Evolutionary conservation across 2,329 filamentous ascomycete species (phyloP).

Genomic region (Scortechinia acanthostroma): DNA sequence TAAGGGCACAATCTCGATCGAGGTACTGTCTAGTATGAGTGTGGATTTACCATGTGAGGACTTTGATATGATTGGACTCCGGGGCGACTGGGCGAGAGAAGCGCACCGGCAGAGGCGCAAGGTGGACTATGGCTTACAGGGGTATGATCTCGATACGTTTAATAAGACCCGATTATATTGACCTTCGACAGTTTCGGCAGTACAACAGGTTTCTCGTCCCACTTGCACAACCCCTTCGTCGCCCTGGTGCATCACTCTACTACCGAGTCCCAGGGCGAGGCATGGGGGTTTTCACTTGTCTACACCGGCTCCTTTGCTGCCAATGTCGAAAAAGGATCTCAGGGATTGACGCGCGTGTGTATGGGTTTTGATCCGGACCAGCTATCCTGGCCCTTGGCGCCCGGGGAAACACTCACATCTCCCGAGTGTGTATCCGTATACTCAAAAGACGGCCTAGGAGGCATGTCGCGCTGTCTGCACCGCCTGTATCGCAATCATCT

Average conservation of each 20-base stretch:
- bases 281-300: conserved; percentile 58
- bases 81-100: conserved; percentile 58
- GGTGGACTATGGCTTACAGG: conserved; percentile 46
- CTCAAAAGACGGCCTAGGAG: conserved; percentile 47
- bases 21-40: conserved; percentile 52
- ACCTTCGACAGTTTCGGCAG: conserved; percentile 45
- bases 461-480: conserved; percentile 56
- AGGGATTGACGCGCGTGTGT: conserved; percentile 50
- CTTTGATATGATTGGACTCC: conserved; percentile 52
- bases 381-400: conserved; percentile 45
- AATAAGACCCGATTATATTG: background rate
- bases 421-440: conserved; percentile 59
- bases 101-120: conserved; percentile 42
- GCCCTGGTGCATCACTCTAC: conserved; percentile 44
- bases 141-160: conserved; percentile 23
- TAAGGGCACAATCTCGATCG: conserved; percentile 37
- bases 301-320: conserved; percentile 58
- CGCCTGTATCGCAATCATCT: conserved; percentile 54
- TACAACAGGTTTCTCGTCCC: conserved; percentile 52
- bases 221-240: conserved; percentile 59
- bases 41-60: conserved; percentile 53
- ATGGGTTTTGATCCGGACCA: conserved; percentile 55
- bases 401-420: conserved; percentile 48
- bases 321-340: conserved; percentile 54
- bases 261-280: conserved; percentile 52